These are phyloP conservation scores for Ustilago loliicola DNA, from an alignment of 1,284 basidiomycete species.

Conservation along the genomic window DNA sequence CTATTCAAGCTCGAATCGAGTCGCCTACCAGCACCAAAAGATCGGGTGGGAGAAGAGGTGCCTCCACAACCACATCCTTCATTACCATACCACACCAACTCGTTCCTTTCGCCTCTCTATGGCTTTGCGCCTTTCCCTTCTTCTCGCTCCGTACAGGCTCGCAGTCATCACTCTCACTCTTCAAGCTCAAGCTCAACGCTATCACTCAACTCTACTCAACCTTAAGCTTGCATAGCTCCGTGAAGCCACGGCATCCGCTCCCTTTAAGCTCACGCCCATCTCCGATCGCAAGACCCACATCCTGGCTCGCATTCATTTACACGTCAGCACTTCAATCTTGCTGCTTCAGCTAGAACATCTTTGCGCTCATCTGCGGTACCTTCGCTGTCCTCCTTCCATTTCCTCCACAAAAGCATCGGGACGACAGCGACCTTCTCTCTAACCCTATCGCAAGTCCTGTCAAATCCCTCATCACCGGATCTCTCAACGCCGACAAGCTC, in stretches of 20 bases:
- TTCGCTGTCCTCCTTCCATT: neutral
- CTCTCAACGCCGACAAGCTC: conserved; percentile 7
- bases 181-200: neutral
- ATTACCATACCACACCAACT: too few species aligned
- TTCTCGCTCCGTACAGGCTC: neutral
- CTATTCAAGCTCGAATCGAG: neutral
- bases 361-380: too few species aligned
- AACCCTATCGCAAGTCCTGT: neutral
- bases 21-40: neutral
- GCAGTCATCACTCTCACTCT: neutral
- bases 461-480: neutral
- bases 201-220: neutral
- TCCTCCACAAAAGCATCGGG: neutral
- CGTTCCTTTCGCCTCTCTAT: neutral
- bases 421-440: neutral
- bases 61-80: neutral
- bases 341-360: neutral
- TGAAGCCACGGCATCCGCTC: neutral
- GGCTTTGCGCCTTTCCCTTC: neutral
- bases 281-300: conserved; percentile 3
- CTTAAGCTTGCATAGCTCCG: neutral
- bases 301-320: conserved; percentile 8
- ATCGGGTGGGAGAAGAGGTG: conserved; percentile 1
- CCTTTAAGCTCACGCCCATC: neutral
- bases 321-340: conserved; percentile 6